Evolutionary conservation across 2,329 filamentous ascomycete genomes (phyloP).

Genomic region (Aspergillus chevalieri): DNA sequence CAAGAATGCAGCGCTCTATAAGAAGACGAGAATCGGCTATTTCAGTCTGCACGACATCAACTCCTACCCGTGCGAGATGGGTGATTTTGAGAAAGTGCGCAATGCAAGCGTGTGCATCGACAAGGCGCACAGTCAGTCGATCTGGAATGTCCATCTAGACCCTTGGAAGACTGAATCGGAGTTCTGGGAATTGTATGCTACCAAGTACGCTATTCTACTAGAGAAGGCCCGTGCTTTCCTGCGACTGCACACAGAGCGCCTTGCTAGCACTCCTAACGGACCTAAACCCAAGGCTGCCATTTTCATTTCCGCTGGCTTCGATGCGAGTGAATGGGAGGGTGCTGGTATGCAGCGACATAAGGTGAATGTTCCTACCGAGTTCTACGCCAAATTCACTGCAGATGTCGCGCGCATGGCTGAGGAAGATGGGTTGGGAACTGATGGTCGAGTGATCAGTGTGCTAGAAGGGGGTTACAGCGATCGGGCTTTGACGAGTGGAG

Average conservation of each 20-base stretch:
- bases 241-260: slow-evolving; percentile 61
- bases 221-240: slow-evolving; percentile 76
- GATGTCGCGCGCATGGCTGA: slow-evolving; percentile 78
- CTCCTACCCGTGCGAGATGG: slow-evolving; percentile 90
- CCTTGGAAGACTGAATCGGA: slow-evolving; percentile 75
- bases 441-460: slow-evolving; percentile 85
- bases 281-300: slow-evolving; percentile 73
- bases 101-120: slow-evolving; percentile 93
- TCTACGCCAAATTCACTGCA: slow-evolving; percentile 84
- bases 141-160: slow-evolving; percentile 95
- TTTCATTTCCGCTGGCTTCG: slow-evolving; percentile 92
- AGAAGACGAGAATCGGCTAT: slow-evolving; percentile 85
- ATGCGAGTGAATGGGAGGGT: slow-evolving; percentile 92
- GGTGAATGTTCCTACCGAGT: slow-evolving; percentile 92
- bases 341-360: slow-evolving; percentile 91
- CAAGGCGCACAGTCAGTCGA: slow-evolving; percentile 83
- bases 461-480: slow-evolving; percentile 96
- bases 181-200: slow-evolving; percentile 84
- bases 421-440: slow-evolving; percentile 68
- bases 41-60: slow-evolving; percentile 98
- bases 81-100: slow-evolving; percentile 88
- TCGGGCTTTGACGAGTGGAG: slow-evolving; percentile 77
- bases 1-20: slow-evolving; percentile 68
- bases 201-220: slow-evolving; percentile 68
- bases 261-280: slow-evolving; percentile 52